phyloP scores from a whole-genome alignment of 345 rosid species.

The Raphanus raphanistrum region DNA sequence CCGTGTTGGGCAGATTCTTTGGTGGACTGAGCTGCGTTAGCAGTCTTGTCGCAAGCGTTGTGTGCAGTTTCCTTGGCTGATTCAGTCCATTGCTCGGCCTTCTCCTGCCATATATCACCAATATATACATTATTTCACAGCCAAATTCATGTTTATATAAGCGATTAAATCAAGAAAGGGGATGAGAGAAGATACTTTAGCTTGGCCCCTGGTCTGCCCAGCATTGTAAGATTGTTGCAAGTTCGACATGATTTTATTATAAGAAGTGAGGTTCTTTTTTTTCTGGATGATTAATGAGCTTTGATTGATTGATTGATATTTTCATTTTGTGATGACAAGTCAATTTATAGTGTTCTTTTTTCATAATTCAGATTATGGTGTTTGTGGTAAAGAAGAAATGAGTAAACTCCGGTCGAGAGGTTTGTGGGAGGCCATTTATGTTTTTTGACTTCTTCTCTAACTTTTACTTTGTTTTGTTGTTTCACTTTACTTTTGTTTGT shows the following conservation, averaged over 20 bases:
- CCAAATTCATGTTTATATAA: not conserved
- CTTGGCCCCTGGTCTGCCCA: conserved; percentile 39
- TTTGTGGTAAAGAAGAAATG: conserved; percentile 20
- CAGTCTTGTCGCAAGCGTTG: conserved; percentile 25
- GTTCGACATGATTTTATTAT: conserved; percentile 31
- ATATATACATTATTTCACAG: not conserved
- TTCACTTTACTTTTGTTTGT: not conserved
- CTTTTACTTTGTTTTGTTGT: not conserved
- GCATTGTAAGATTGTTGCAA: conserved; percentile 35
- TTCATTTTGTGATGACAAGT: not conserved
- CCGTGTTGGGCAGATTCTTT: conserved; percentile 38
- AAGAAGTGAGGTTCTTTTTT: not conserved
- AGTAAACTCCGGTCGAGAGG: conserved; percentile 22
- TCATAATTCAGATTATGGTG: not conserved
- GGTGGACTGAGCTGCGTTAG: conserved; percentile 30
- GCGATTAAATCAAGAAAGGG: conserved; percentile 1
- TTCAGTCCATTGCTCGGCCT: conserved; percentile 35
- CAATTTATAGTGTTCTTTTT: conserved; percentile 8
- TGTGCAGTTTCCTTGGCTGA: conserved; percentile 33
- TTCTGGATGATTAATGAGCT: not conserved
- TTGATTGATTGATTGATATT: not conserved
- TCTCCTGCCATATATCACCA: conserved; percentile 14
- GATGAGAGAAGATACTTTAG: conserved; percentile 18
- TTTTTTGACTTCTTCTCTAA: conserved; percentile 22
- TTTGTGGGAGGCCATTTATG: conserved; percentile 20